Evolutionary conservation across 2,329 filamentous ascomycete genomes (phyloP), one percentile per base, ranked within the genome.

Genomic region (Paramyrothecium roridum): DNA sequence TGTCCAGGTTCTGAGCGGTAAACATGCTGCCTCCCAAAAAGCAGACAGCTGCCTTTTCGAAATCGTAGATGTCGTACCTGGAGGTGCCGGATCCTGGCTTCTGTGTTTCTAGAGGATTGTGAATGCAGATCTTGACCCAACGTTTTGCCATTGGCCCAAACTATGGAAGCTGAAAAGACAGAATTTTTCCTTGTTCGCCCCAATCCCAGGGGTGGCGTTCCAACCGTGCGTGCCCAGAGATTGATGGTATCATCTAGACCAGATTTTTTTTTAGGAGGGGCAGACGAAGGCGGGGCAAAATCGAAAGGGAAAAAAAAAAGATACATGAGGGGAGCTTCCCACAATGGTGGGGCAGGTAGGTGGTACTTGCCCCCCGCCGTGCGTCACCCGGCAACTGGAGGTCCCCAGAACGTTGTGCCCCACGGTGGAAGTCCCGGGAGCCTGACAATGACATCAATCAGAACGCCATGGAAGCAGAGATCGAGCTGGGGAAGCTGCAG

Each of bases 381-480:
- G n/a, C 3, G 3, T 20, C 10, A 3, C 40, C 48, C 26, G 23
- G 48, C 21, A 23, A 30, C 48, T 30, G 17, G n/a, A 59, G 40
- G 61, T 70, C 62, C 40, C 47, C 6, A 43, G 16, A 12, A 70
- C 67, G 48, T 59, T 34, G 30, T 65, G 65, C 67, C 66, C 66
- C 66, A 61, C 65, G 61, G 57, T 66, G 63, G 65, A 70, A 69
- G 58, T 63, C 68, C 68, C 59, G 59, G 57, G 60, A 61, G 58
- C 58, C 52, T 34, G 49, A 26, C 26, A 52, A 69, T 70, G 67
- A 70, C 67, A 67, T 70, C 67, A 67, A 64, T 54, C 53, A 48
- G 37, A 43, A 43, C 37, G 37, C 37, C 20, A 51, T 34, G 23
- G 19, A 47, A 48, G 46, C 16, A 30, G 37, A 43, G 13, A 56